Percentiles rank a stretch among this genome's conserved stretches.
These are phyloP conservation scores for Mortierella alpina DNA, from an alignment of 192 early-diverging fungal species.

Conservation along the genomic window DNA sequence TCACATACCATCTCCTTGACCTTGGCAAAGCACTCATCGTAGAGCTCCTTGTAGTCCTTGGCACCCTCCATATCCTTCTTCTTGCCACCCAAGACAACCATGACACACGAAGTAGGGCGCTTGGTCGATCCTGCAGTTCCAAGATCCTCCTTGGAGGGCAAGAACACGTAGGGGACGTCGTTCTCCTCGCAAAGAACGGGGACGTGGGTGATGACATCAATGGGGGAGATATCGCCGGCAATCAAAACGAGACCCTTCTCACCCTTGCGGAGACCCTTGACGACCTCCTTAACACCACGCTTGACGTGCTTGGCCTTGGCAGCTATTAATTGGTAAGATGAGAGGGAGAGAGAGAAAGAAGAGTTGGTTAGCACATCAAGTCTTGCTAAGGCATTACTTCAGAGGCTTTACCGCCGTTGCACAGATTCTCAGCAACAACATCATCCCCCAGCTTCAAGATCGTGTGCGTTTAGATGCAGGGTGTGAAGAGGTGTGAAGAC, in stretches of 20 bases:
- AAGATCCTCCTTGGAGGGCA: slow-evolving; percentile 96
- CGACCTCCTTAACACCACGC: slow-evolving; percentile 98
- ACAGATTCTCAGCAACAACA: too few species aligned
- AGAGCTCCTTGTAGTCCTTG: slow-evolving; percentile 88
- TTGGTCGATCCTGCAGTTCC: slow-evolving; percentile 93
- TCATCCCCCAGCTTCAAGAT: too few species aligned
- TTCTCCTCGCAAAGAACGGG: slow-evolving; percentile 98
- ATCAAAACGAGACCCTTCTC: slow-evolving; percentile 94
- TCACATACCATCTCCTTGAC: slow-evolving; percentile 79
- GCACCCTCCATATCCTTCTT: slow-evolving; percentile 74
- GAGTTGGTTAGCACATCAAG: background rate
- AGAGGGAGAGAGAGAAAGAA: background rate
- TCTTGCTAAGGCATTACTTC: too few species aligned
- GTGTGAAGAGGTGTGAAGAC: too few species aligned
- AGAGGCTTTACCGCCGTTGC: too few species aligned
- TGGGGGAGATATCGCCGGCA: slow-evolving; percentile 96
- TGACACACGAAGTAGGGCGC: slow-evolving; percentile 92
- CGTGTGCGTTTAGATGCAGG: too few species aligned
- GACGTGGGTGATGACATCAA: slow-evolving; percentile 97
- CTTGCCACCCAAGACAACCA: slow-evolving; percentile 88
- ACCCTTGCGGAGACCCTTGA: slow-evolving; percentile 96
- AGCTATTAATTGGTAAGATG: slow-evolving; percentile 59
- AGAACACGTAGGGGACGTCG: slow-evolving; percentile 94
- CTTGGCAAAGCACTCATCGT: slow-evolving; percentile 82
- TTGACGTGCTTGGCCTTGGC: slow-evolving; percentile 87